Percentiles rank a stretch among this genome's conserved stretches.
phyloP scores from a whole-genome alignment of 1,284 basidiomycete genomes.

The Xerocomus minutiporus region DNA sequence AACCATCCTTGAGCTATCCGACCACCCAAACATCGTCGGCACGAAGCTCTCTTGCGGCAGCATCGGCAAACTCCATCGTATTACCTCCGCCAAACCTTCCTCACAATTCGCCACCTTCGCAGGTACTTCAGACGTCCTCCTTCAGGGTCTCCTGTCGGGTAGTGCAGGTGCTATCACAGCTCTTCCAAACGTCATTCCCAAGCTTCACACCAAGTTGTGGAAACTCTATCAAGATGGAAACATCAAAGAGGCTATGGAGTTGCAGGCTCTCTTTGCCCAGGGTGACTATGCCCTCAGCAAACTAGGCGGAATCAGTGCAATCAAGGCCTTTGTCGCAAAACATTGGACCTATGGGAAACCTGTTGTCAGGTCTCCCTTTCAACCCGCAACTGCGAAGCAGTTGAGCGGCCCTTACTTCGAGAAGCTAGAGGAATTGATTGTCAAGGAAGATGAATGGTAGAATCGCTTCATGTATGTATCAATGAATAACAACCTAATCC shows the following conservation, averaged over 20 bases:
- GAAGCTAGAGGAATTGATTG: neutral
- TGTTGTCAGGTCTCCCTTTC: neutral
- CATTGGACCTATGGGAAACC: neutral
- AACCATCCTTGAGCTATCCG: neutral
- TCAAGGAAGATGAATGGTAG: neutral
- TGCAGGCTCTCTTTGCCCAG: neutral
- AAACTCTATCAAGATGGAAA: neutral
- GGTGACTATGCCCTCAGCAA: neutral
- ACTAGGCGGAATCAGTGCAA: neutral
- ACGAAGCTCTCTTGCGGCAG: neutral
- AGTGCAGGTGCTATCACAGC: neutral
- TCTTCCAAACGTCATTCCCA: neutral
- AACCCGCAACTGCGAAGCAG: neutral
- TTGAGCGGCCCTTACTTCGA: neutral
- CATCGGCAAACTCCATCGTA: neutral
- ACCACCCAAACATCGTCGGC: neutral
- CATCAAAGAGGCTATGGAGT: neutral
- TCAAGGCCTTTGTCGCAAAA: neutral
- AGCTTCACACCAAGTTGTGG: neutral
- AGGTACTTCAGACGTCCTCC: neutral
- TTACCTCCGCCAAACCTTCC: neutral
- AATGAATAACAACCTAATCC: neutral
- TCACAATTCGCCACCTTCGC: neutral
- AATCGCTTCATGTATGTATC: neutral
- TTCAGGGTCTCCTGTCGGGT: neutral